phyloP scores from a whole-genome alignment of 225 moss, liverwort and hornwort species.

The Marchantia polymorpha region DNA sequence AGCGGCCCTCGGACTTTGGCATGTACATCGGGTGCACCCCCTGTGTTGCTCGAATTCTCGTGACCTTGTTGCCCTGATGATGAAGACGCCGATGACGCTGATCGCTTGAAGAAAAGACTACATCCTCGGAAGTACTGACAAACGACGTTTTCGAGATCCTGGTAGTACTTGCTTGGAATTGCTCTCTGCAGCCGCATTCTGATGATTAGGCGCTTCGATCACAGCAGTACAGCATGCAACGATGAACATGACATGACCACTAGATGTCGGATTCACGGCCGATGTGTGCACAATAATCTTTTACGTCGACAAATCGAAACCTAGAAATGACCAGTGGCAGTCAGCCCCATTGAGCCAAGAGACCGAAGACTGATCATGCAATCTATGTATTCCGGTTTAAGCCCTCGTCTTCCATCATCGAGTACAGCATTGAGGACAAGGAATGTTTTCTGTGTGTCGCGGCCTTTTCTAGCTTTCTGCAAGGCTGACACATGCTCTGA shows the following conservation, averaged over 20 bases:
- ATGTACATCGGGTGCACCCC: not conserved
- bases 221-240: not conserved
- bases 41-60: not conserved
- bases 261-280: too few relatives aligned
- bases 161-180: not conserved
- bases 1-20: not conserved
- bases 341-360: not conserved
- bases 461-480: too few relatives aligned
- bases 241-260: not conserved
- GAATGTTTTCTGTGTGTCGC: too few relatives aligned
- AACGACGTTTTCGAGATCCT: slow-evolving; percentile 1
- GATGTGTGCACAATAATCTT: too few relatives aligned
- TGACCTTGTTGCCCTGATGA: not conserved
- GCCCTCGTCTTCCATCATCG: too few relatives aligned
- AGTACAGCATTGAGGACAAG: too few relatives aligned
- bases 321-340: not conserved
- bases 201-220: not conserved
- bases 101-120: not conserved
- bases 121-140: slow-evolving; percentile 4
- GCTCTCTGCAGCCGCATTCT: not conserved
- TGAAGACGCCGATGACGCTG: not conserved
- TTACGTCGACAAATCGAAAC: too few relatives aligned
- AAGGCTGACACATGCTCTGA: too few relatives aligned
- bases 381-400: too few relatives aligned
- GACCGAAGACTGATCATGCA: too few relatives aligned